A percentile compares a stretch with the other conserved stretches of the same genome.
Evolutionary conservation across 2,329 filamentous ascomycete species (phyloP).

Genomic region (Blastomyces gilchristii): DNA sequence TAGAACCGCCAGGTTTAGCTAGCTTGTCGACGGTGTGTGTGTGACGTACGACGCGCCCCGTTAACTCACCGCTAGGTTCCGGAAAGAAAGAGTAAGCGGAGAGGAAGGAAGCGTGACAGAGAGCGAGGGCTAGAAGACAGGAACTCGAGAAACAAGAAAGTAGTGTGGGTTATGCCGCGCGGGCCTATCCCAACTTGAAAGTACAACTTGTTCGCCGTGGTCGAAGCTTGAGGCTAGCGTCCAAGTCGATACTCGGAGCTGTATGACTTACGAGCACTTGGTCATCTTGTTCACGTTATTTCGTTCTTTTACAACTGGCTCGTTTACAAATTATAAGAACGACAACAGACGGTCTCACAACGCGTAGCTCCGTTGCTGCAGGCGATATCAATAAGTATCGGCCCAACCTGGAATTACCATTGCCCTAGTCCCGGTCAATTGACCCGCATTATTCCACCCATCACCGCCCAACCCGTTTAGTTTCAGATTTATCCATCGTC

Average conservation of each 20-base stretch:
- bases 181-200: background rate
- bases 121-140: background rate
- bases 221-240: background rate
- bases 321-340: slow-evolving; percentile 3
- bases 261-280: background rate
- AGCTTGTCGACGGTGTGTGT: background rate
- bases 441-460: slow-evolving; percentile 3
- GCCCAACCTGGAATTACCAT: slow-evolving; percentile 3
- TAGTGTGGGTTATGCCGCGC: background rate
- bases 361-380: slow-evolving; percentile 7
- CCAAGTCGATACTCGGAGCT: background rate
- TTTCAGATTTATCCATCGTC: slow-evolving; percentile 4
- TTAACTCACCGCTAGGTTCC: background rate
- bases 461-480: slow-evolving; percentile 6
- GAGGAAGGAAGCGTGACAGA: background rate
- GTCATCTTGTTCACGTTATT: background rate
- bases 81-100: background rate
- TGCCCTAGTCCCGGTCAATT: slow-evolving; percentile 5
- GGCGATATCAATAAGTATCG: slow-evolving; percentile 5
- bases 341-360: slow-evolving; percentile 2
- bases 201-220: background rate
- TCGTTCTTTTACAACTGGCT: background rate
- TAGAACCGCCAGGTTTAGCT: background rate
- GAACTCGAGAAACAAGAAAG: background rate
- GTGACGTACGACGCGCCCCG: background rate